phyloP scores from a whole-genome alignment of 1,139 yeast genomes.

The Hansenula anomala region DNA sequence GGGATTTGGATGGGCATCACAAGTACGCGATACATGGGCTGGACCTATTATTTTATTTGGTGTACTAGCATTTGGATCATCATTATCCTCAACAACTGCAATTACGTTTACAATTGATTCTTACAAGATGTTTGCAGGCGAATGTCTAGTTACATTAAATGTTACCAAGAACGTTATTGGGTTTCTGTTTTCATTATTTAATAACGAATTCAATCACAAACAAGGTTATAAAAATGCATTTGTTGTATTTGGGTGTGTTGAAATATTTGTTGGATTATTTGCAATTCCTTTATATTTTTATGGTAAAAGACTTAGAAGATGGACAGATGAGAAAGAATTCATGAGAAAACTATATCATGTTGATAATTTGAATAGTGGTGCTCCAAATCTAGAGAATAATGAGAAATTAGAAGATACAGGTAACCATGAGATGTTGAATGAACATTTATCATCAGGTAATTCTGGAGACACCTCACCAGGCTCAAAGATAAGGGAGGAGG shows the following conservation, averaged over 20 bases:
- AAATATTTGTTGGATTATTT: conserved; percentile 41
- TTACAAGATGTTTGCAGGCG: conserved; percentile 55
- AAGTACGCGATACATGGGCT: conserved; percentile 46
- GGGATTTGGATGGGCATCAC: conserved; percentile 61
- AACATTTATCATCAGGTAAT: no score
- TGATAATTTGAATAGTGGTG: no score
- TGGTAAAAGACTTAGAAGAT: conserved; percentile 47
- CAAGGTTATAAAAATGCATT: conserved; percentile 46
- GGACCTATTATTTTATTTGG: conserved; percentile 57
- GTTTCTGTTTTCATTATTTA: conserved; percentile 53
- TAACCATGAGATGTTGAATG: no score
- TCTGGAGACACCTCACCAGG: no score
- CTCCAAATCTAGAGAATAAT: no score
- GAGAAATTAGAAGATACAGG: no score
- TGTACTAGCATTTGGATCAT: conserved; percentile 52
- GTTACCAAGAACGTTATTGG: conserved; percentile 52
- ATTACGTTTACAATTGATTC: conserved; percentile 59
- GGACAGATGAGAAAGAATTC: conserved; percentile 43
- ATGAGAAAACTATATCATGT: conserved; percentile 29
- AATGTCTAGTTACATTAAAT: conserved; percentile 53
- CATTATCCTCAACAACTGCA: conserved; percentile 57
- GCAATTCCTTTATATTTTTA: conserved; percentile 52
- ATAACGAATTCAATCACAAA: conserved; percentile 38
- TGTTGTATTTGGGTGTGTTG: conserved; percentile 49
- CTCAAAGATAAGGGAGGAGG: no score